A percentile compares a stretch with the other conserved stretches of the same genome.
These are phyloP conservation scores for Salix brachista DNA, from an alignment of 345 rosid genomes.

Conservation along the genomic window DNA sequence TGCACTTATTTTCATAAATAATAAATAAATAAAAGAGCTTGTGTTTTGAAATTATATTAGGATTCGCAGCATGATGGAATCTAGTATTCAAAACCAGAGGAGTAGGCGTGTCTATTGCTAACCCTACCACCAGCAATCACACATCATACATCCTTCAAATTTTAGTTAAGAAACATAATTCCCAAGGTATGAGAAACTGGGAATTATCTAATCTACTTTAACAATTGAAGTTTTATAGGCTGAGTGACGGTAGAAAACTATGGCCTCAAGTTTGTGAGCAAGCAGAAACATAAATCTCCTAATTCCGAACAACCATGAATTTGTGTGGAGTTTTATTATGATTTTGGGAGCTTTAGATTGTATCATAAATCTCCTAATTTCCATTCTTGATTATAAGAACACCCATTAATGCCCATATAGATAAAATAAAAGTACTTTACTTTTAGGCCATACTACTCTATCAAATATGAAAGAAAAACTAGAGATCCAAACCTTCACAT, in stretches of 20 bases:
- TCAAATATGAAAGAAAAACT: not conserved
- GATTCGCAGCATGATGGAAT: not conserved
- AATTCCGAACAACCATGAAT: not conserved
- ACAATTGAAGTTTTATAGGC: not conserved
- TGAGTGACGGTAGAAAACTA: not conserved
- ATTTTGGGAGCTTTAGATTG: not conserved
- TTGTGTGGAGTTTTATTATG: not conserved
- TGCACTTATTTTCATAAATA: not conserved
- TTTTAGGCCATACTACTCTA: not conserved
- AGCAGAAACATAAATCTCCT: not conserved
- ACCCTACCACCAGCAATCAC: not conserved
- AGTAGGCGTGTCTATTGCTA: not conserved
- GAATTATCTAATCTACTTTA: not conserved
- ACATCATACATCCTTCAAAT: not conserved
- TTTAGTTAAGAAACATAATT: not conserved
- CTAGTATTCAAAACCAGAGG: not conserved
- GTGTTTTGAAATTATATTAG: not conserved
- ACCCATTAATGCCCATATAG: not conserved
- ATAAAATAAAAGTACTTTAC: not conserved
- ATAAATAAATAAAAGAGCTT: not conserved
- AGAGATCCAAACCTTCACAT: slow-evolving; percentile 49
- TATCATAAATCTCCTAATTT: not conserved
- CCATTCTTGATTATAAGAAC: not conserved
- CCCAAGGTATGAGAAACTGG: not conserved
- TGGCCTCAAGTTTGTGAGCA: not conserved